Conservation (phyloP, 768 basidiomycete species). For the Boletus rubroflammeus region DNA sequence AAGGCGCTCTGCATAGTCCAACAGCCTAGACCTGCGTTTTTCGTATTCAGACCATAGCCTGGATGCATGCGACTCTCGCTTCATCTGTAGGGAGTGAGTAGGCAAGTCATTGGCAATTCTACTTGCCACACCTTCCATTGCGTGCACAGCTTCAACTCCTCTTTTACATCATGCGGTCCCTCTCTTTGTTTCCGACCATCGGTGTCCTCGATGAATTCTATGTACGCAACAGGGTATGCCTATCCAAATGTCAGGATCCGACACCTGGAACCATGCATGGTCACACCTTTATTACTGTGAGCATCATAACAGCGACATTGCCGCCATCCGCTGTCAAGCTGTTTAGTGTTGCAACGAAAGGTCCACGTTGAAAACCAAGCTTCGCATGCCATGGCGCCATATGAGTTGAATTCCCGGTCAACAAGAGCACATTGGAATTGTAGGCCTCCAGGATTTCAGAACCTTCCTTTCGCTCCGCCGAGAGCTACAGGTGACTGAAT, state of each 20-base stretch:
- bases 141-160: constrained; percentile 58
- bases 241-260: constrained; percentile 23
- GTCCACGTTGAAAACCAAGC: constrained; percentile 69
- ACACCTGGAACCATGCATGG: not conserved
- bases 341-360: constrained; percentile 71
- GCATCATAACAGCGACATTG: constrained; percentile 64
- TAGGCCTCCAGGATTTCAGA: constrained; percentile 81
- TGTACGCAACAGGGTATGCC: constrained; percentile 73
- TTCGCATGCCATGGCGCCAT: constrained; percentile 86
- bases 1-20: constrained; percentile 63
- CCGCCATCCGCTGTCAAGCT: constrained; percentile 85
- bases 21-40: constrained; percentile 48
- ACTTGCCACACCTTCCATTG: constrained; percentile 62
- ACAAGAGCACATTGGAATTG: constrained; percentile 55
- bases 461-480: constrained; percentile 69
- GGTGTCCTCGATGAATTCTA: constrained; percentile 58
- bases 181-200: constrained; percentile 48
- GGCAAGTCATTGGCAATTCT: not conserved
- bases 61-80: constrained; percentile 54
- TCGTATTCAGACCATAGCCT: constrained; percentile 57
- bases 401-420: constrained; percentile 84
- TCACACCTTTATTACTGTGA: constrained; percentile 64
- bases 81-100: constrained; percentile 40
- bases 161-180: constrained; percentile 65
- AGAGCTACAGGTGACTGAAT: constrained; percentile 44